phyloP scores from a whole-genome alignment of 805 yeast genomes.

The Wickerhamiella spandovensis region DNA sequence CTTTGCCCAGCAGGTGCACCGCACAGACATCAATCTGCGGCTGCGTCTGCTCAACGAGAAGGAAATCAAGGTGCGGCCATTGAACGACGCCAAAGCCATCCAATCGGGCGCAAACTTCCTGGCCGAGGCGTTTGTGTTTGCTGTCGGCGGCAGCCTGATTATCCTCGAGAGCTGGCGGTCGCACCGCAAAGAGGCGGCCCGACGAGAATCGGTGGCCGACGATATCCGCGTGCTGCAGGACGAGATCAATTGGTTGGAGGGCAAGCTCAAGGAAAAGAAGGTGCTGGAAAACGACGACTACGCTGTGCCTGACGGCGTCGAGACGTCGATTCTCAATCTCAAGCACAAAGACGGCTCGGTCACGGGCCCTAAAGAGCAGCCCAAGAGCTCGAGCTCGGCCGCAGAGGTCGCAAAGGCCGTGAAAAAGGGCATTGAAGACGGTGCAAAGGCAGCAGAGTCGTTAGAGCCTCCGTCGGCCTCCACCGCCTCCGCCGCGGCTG shows the following conservation, averaged over 20 bases:
- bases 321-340: constrained; percentile 32
- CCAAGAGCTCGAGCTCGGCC: neutral
- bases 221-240: constrained; percentile 58
- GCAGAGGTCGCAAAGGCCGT: neutral
- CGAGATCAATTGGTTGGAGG: constrained; percentile 45
- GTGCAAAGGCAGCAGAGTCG: neutral
- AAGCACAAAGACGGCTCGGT: constrained; percentile 5
- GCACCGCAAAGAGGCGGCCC: constrained; percentile 44
- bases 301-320: constrained; percentile 31
- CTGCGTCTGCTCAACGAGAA: constrained; percentile 44
- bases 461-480: neutral
- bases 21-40: constrained; percentile 48
- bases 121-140: constrained; percentile 62
- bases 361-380: constrained; percentile 2
- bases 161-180: constrained; percentile 59
- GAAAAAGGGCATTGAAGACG: neutral
- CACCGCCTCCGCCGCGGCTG: neutral
- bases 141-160: constrained; percentile 68
- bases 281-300: constrained; percentile 30
- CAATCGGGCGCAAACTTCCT: constrained; percentile 71
- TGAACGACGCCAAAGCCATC: constrained; percentile 70
- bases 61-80: constrained; percentile 49
- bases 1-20: constrained; percentile 61
- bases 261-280: constrained; percentile 25
- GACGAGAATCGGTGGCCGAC: constrained; percentile 55